Evolutionary conservation across 257 asterid genomes (phyloP).

Genomic region (Przewalskia tangutica): DNA sequence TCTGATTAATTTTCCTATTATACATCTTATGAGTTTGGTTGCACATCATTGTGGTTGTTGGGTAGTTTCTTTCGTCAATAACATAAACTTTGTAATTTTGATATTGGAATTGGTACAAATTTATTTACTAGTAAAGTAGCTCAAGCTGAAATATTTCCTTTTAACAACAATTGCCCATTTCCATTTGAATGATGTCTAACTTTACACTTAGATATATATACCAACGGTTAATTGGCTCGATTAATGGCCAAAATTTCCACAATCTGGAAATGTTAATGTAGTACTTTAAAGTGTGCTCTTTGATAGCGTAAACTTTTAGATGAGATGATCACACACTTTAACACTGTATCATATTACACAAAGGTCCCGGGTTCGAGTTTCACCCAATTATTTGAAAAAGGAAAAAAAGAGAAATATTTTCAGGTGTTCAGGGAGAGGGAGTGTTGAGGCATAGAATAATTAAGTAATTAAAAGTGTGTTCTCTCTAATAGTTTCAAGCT

Average conservation of each 20-base stretch:
- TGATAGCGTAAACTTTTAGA: neutral
- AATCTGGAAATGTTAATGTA: neutral
- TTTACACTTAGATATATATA: neutral
- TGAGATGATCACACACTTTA: neutral
- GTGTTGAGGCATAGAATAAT: neutral
- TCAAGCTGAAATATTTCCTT: neutral
- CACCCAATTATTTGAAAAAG: too few species aligned
- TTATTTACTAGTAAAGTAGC: neutral
- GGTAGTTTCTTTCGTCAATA: slow-evolving; percentile 2
- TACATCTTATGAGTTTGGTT: slow-evolving; percentile 3
- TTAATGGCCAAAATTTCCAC: neutral
- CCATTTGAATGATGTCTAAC: neutral
- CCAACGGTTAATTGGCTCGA: neutral
- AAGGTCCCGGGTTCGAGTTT: too few species aligned
- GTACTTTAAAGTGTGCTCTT: neutral
- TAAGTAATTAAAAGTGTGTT: neutral
- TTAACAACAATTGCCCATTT: neutral
- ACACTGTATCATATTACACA: neutral
- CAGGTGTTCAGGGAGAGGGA: neutral
- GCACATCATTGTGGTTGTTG: slow-evolving; percentile 13
- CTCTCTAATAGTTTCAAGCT: neutral
- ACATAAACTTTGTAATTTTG: neutral
- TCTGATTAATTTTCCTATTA: neutral
- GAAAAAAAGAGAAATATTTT: neutral
- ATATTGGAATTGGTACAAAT: neutral